Conservation (phyloP, 2,329 filamentous ascomycete genomes). For the Phialophora macrospora region DNA sequence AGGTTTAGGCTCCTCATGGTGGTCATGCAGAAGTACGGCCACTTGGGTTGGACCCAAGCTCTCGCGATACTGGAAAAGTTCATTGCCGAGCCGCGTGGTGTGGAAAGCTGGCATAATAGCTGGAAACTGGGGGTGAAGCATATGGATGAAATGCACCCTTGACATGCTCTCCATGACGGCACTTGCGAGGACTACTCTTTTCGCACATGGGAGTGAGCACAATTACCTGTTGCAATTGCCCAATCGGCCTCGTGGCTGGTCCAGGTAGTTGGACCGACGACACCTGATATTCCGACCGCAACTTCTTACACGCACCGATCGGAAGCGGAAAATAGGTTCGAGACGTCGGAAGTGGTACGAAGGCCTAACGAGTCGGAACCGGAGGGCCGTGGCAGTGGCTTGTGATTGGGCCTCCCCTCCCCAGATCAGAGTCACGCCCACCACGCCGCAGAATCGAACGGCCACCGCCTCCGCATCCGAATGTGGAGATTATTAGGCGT, state of each 20-base stretch:
- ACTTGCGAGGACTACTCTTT: neutral
- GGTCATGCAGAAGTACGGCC: constrained; percentile 2
- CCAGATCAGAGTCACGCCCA: no score
- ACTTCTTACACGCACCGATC: neutral
- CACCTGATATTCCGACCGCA: constrained; percentile 1
- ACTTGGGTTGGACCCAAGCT: neutral
- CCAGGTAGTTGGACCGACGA: neutral
- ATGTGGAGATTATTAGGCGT: no score
- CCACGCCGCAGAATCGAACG: no score
- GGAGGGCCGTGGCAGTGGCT: no score
- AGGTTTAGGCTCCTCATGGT: constrained; percentile 2
- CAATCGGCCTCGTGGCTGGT: no score
- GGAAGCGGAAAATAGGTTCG: neutral
- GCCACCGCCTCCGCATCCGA: no score
- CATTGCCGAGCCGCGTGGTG: neutral
- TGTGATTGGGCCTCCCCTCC: no score
- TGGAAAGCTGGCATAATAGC: constrained; percentile 12
- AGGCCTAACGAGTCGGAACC: neutral
- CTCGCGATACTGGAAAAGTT: neutral
- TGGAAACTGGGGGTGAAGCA: constrained; percentile 13
- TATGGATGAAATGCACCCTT: neutral
- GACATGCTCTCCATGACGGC: neutral
- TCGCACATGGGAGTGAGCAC: neutral
- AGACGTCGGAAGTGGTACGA: no score
- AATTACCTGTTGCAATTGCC: neutral